Base-by-base conservation (phyloP, 2,329 filamentous ascomycete genomes). In the Lachnellula subtilissima region DNA sequence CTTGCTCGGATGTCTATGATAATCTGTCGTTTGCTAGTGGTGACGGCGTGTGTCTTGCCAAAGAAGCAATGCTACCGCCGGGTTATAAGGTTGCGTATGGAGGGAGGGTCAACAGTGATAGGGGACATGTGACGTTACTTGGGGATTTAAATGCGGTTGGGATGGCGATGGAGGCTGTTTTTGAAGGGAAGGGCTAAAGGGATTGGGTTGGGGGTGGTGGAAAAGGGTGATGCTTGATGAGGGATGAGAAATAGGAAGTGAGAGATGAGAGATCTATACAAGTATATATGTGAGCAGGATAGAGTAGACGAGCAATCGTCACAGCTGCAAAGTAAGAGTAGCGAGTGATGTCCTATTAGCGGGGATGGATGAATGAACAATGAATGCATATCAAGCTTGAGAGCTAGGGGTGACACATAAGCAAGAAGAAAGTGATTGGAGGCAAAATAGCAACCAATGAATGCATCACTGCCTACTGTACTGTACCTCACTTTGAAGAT, bases 31-130 rank as follows among this genome's bases (percentile, higher is more conserved):
- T 97, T 73, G 87, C 88, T 0, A 87, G 86, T 22, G 91, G 92
- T 2, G 92, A 97, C 69, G 93, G 92, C 0, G 92, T 97, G 0
- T 91, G 93, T 53, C 79, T 97, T 6, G 89, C 92, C 0, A 84
- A 84, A 50, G 89, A 93, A 59, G 88, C 91, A 0, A 93, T 95
- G 89, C 72, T 95, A 45, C 92, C 92, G 0, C 74, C 82, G 2
- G 91, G 91, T 0, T 97, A 96, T 69, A 78, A 81, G 49, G 77
- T 88, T 37, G 89, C 86, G 1, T 83, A 80, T 47, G 87, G 86
- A 12, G 91, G 91, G 0, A 76, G 90, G 17, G 83, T 96, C 12
- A 86, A 84, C 63, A 91, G 87, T 53, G 90, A 96, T 62, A 78
- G 91, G 3, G 92, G 93, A 0, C 93, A 97, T 74, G 87, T 97